Evolutionary conservation across 1,284 basidiomycete species (phyloP), one percentile per base, ranked within the genome.

Genomic region (Pterulicium gracile): DNA sequence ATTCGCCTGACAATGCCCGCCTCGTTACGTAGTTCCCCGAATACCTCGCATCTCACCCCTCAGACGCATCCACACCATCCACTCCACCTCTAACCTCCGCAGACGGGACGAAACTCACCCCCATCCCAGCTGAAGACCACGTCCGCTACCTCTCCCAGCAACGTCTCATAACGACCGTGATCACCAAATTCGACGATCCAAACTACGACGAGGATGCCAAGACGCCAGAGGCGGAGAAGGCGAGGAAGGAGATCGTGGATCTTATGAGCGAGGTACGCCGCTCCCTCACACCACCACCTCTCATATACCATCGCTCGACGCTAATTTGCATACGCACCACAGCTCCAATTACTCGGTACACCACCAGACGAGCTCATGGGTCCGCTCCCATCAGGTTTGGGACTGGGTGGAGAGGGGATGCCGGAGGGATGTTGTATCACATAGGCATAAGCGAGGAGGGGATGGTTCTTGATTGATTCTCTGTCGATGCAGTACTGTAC

Each of bases 281-380:
- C 27, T 13, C 14, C 14, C 43, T 42, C 42, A 19, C n/a, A 35
- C 27, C n/a, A n/a, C n/a, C n/a, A n/a, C n/a, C n/a, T n/a, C n/a
- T n/a, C n/a, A n/a, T n/a, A n/a, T 45, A 23, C 24, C 35, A 17
- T 22, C 34, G 17, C 22, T 34, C 48, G 3, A 18, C 18, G 17
- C 14, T n/a, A 46, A 14, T 43, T 22, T 14, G 18, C 23, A 27
- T 40, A 12, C 39, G 15, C 41, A 52, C 21, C 7, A 7, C 55
- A 92, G 85, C 80, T 95, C 76, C 90, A 94, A 72, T 72, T 73
- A 23, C 73, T 84, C 49, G 94, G 95, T 2, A 80, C 88, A 10
- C 94, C 94, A 0, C 94, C 94, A 0, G 64, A 80, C 44, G 90
- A 94, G 59, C 79, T 98, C 47, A 90, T 96, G 79, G 95, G 94